Base-by-base conservation (phyloP, 2,329 filamentous ascomycete genomes). In the Xylaria digitata region DNA sequence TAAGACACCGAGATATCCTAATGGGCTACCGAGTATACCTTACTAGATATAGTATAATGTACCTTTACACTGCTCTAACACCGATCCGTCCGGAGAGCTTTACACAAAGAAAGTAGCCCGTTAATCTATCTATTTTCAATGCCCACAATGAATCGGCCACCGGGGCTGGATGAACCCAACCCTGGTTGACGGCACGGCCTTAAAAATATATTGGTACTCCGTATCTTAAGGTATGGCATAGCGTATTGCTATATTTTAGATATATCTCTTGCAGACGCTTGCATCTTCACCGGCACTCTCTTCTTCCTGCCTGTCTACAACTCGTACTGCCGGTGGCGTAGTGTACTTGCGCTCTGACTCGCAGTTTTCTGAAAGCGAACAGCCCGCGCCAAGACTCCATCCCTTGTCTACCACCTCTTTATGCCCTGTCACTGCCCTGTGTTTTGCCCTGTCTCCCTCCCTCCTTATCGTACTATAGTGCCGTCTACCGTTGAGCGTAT, bases 201-300 rank as follows among this genome's bases (percentile, higher is more conserved):
- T 21, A 8, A 37, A 9, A 37, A 15, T 53, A 53, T 53, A 53
- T 53, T 53, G 32, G 49, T 53, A 13, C 49, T 53, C 49, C n/a
- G 30, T 53, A 11, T 37, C n/a, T 15, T 15, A 5, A 40, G 37
- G 11, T 52, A 15, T 9, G 49, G 49, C 34, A 30, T 52, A 34
- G 26, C 15, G 21, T 9, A 19, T 37, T 13, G n/a, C 32, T 30
- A 53, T 30, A 42, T 42, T 54, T 42, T 34, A 40, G 34, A 19
- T 32, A 21, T 32, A 34, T 34, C 37, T 26, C n/a, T 40, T 40
- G 43, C 56, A 40, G 54, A 19, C 11, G 43, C 43, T 49, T 49
- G 45, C 56, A 59, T 50, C 3, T 45, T 13, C 34, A 21, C 56
- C 46, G 32, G 45, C 21, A 42, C 43, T 23, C 23, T 56, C 21